A percentile compares a stretch with the other conserved stretches of the same genome.
These are phyloP conservation scores for Podospora conica DNA, from an alignment of 495 filamentous ascomycete genomes.

Conservation along the genomic window DNA sequence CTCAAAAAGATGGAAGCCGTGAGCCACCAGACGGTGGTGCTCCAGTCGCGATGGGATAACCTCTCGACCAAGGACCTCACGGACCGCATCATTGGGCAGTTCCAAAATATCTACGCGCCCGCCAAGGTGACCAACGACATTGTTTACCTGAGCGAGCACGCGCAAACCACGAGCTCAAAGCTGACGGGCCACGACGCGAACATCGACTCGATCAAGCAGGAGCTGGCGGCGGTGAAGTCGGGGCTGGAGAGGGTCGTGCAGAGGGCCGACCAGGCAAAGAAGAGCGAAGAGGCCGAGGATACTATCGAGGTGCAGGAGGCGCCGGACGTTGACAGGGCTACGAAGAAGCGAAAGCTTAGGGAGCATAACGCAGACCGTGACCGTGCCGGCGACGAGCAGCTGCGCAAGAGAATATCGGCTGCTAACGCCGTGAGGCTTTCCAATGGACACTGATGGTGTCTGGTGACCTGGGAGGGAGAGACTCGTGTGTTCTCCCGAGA, in stretches of 20 bases:
- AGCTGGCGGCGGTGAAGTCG: neutral
- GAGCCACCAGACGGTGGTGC: neutral
- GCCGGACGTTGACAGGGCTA: neutral
- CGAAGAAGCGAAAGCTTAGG: neutral
- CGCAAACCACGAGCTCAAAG: neutral
- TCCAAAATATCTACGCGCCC: constrained; percentile 20
- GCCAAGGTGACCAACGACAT: constrained; percentile 5
- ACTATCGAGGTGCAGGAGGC: neutral
- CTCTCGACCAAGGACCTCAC: constrained; percentile 23
- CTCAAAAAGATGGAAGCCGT: neutral
- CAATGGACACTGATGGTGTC: neutral
- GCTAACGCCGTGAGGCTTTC: neutral
- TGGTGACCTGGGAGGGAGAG: neutral
- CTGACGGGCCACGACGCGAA: neutral
- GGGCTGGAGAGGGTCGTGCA: neutral
- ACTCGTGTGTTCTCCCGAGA: neutral
- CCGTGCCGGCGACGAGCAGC: neutral
- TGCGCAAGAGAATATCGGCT: neutral
- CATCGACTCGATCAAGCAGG: neutral
- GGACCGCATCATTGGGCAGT: constrained; percentile 20
- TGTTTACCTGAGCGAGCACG: neutral
- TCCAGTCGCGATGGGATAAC: constrained; percentile 26
- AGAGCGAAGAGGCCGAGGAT: neutral
- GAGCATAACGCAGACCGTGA: neutral
- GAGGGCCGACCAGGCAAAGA: too few species aligned